These are phyloP conservation scores for Iris macrosiphon DNA, from an alignment of 106 monocot genomes.

Conservation along the genomic window DNA sequence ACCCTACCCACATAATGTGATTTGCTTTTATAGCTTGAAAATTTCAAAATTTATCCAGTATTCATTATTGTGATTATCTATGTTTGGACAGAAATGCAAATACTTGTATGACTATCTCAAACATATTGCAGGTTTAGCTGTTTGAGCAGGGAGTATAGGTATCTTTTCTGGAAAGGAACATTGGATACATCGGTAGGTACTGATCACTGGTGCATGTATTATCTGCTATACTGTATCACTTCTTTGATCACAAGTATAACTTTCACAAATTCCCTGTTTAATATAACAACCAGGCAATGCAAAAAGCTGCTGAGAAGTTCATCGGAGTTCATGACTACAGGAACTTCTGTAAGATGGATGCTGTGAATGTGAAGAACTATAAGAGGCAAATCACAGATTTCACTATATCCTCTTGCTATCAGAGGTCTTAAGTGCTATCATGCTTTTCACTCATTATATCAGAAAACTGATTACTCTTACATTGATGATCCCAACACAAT, in stretches of 20 bases:
- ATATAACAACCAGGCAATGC: slow-evolving; percentile 67
- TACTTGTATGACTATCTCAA: neutral
- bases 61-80: too few species aligned
- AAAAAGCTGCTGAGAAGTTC: slow-evolving; percentile 56
- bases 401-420: slow-evolving; percentile 43
- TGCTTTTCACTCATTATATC: too few species aligned
- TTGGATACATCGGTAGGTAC: slow-evolving; percentile 52
- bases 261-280: slow-evolving; percentile 4
- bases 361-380: slow-evolving; percentile 87
- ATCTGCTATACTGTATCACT: neutral
- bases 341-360: slow-evolving; percentile 99
- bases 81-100: neutral
- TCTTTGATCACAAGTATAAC: neutral
- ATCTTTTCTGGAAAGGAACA: slow-evolving; percentile 81
- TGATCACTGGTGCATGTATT: slow-evolving; percentile 1
- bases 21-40: too few species aligned
- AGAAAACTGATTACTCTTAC: too few species aligned
- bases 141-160: slow-evolving; percentile 85
- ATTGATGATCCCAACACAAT: too few species aligned
- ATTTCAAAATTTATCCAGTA: too few species aligned
- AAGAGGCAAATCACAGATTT: slow-evolving; percentile 51
- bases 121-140: slow-evolving; percentile 76
- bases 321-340: slow-evolving; percentile 93
- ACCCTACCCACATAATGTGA: too few species aligned
- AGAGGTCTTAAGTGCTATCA: slow-evolving; percentile 32